A percentile compares a stretch with the other conserved stretches of the same genome.
phyloP scores from a whole-genome alignment of 257 asterid species.

The Plantago major region DNA sequence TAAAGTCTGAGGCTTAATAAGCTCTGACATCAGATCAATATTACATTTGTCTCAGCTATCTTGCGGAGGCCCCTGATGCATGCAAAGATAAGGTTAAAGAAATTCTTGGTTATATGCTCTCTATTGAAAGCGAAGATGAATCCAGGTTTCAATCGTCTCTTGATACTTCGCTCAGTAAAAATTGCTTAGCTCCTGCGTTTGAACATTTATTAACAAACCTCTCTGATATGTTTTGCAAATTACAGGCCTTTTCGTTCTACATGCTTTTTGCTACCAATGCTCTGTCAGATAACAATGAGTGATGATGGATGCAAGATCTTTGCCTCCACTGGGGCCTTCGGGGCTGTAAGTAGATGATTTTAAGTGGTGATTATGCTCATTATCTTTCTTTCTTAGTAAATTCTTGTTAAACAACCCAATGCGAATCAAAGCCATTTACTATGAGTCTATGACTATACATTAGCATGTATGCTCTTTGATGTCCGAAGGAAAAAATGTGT shows the following conservation, averaged over 20 bases:
- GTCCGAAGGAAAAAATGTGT: not conserved
- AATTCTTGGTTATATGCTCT: slow-evolving; percentile 75
- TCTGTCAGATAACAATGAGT: slow-evolving; percentile 79
- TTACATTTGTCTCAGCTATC: slow-evolving; percentile 55
- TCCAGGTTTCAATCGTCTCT: slow-evolving; percentile 36
- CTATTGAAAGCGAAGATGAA: slow-evolving; percentile 74
- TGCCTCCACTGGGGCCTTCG: slow-evolving; percentile 57
- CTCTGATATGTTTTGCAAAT: slow-evolving; percentile 22
- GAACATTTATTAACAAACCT: slow-evolving; percentile 19
- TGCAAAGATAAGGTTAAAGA: slow-evolving; percentile 61
- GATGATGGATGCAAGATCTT: slow-evolving; percentile 58
- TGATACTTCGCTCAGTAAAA: slow-evolving; percentile 10
- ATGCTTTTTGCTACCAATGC: slow-evolving; percentile 83
- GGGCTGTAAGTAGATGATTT: slow-evolving; percentile 43
- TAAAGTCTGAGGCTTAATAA: not conserved
- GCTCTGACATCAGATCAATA: not conserved
- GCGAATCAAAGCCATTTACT: not conserved
- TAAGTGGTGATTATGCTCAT: not conserved
- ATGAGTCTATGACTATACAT: too few relatives aligned
- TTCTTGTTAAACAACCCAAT: slow-evolving; percentile 3
- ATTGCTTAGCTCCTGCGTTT: not conserved
- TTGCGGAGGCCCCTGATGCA: slow-evolving; percentile 84
- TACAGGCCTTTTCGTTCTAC: slow-evolving; percentile 56
- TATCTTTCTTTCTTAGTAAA: slow-evolving; percentile 4
- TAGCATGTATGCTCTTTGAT: not conserved